phyloP scores from a whole-genome alignment of 2,329 filamentous ascomycete species.

The Ophiostoma sp. region DNA sequence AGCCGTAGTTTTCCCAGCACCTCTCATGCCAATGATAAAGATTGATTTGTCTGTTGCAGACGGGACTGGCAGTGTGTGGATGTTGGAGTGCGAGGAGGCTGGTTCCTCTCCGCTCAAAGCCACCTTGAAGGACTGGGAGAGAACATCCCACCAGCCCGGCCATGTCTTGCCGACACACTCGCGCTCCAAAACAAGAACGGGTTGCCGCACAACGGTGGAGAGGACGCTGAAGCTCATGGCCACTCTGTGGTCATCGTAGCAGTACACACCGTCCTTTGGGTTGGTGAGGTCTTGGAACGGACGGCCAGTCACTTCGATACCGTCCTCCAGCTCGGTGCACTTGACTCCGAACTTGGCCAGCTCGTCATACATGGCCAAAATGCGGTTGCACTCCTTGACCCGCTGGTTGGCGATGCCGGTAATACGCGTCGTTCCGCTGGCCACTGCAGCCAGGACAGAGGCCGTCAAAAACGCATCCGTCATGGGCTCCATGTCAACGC shows the following conservation, averaged over 20 bases:
- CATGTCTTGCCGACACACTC: slow-evolving; percentile 97
- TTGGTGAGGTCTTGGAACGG: slow-evolving; percentile 50
- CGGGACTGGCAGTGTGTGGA: slow-evolving; percentile 31
- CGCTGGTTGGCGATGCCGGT: slow-evolving; percentile 95
- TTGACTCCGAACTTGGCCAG: slow-evolving; percentile 88
- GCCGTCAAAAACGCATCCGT: slow-evolving; percentile 97
- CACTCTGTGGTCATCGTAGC: slow-evolving; percentile 96
- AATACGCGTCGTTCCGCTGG: slow-evolving; percentile 79
- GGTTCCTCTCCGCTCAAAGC: slow-evolving; percentile 73
- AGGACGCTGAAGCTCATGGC: slow-evolving; percentile 98
- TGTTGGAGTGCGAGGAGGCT: slow-evolving; percentile 26
- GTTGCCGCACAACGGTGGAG: slow-evolving; percentile 66
- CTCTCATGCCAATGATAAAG: slow-evolving; percentile 96
- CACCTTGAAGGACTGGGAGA: slow-evolving; percentile 76
- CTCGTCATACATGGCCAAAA: slow-evolving; percentile 91
- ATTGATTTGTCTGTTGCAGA: slow-evolving; percentile 61
- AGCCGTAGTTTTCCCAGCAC: slow-evolving; percentile 92
- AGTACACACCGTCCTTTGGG: slow-evolving; percentile 72
- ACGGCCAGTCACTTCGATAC: slow-evolving; percentile 71
- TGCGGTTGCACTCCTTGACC: slow-evolving; percentile 97
- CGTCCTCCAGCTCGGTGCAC: slow-evolving; percentile 87
- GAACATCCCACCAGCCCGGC: slow-evolving; percentile 97
- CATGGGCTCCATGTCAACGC: slow-evolving; percentile 99
- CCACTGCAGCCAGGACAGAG: slow-evolving; percentile 87
- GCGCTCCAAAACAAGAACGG: slow-evolving; percentile 79